Evolutionary conservation across 495 filamentous ascomycete genomes (phyloP).

Genomic region (Penicillium mononematosum): DNA sequence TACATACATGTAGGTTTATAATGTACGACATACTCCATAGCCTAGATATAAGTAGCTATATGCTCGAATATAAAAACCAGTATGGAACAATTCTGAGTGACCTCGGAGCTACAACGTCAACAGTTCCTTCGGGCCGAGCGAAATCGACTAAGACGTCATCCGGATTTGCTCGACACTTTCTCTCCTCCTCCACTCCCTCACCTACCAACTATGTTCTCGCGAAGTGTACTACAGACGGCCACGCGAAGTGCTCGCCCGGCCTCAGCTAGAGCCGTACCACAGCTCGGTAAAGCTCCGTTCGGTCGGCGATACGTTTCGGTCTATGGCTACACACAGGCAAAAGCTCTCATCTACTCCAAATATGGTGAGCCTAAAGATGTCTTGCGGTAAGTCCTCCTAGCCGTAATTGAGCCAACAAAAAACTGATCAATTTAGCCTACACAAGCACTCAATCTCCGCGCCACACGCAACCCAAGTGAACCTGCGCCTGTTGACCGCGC

Average conservation of each 20-base stretch:
- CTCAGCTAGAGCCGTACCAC: constrained; percentile 14
- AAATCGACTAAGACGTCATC: constrained; percentile 30
- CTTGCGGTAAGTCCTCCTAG: constrained; percentile 53
- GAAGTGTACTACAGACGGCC: constrained; percentile 27
- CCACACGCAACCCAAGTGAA: constrained; percentile 60
- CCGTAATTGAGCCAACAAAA: not conserved
- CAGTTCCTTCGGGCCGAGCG: constrained; percentile 26
- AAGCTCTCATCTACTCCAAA: constrained; percentile 79
- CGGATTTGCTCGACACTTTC: constrained; percentile 8
- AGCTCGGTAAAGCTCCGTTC: constrained; percentile 34
- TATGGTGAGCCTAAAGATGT: constrained; percentile 86
- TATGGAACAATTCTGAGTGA: not conserved
- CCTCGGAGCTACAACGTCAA: not conserved
- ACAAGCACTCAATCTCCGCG: constrained; percentile 79
- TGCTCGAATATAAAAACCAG: not conserved
- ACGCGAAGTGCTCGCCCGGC: constrained; percentile 16
- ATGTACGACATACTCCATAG: not conserved
- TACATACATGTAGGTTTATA: not conserved
- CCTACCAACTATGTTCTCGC: constrained; percentile 37
- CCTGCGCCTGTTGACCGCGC: constrained; percentile 76
- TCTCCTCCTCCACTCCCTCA: not conserved
- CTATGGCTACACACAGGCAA: constrained; percentile 97
- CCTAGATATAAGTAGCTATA: not conserved
- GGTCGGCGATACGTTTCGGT: constrained; percentile 56
- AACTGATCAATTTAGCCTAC: constrained; percentile 51